Evolutionary conservation across 257 asterid genomes (phyloP).

Genomic region (Petrea volubilis): DNA sequence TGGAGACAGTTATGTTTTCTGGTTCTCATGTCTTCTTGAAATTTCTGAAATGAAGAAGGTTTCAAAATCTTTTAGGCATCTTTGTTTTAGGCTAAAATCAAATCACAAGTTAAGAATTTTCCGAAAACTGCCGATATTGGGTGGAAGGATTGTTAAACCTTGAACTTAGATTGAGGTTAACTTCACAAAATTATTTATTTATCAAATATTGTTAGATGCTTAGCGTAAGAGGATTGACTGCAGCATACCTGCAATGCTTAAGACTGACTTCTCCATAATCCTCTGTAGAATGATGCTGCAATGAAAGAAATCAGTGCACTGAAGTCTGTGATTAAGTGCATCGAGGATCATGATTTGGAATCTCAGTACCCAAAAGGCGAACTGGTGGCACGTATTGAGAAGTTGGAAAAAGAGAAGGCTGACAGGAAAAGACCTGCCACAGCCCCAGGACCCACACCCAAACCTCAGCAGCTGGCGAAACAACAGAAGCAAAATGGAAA

Average conservation of each 20-base stretch:
- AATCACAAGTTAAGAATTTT: neutral
- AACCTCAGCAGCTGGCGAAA: conserved; percentile 35
- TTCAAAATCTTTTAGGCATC: neutral
- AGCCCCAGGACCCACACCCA: conserved; percentile 24
- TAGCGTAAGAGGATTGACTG: conserved; percentile 9
- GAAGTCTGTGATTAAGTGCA: conserved; percentile 54
- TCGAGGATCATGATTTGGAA: conserved; percentile 57
- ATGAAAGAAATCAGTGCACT: conserved; percentile 56
- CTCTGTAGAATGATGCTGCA: conserved; percentile 53
- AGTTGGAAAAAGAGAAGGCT: conserved; percentile 54
- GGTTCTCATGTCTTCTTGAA: neutral
- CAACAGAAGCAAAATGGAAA: conserved; percentile 38
- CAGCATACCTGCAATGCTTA: neutral
- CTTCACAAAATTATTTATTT: neutral
- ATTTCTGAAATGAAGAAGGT: neutral
- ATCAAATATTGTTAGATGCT: neutral
- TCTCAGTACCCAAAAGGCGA: conserved; percentile 48
- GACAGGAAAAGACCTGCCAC: conserved; percentile 40
- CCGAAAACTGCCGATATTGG: neutral
- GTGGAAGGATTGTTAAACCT: conserved; percentile 1
- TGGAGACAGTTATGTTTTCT: conserved; percentile 1
- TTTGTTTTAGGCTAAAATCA: neutral
- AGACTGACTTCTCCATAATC: conserved; percentile 20
- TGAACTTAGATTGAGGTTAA: neutral
- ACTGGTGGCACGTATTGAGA: conserved; percentile 43